These are phyloP conservation scores for Leptomonas pyrrhocoris DNA, from an alignment of 208 protist genomes.

Conservation along the genomic window DNA sequence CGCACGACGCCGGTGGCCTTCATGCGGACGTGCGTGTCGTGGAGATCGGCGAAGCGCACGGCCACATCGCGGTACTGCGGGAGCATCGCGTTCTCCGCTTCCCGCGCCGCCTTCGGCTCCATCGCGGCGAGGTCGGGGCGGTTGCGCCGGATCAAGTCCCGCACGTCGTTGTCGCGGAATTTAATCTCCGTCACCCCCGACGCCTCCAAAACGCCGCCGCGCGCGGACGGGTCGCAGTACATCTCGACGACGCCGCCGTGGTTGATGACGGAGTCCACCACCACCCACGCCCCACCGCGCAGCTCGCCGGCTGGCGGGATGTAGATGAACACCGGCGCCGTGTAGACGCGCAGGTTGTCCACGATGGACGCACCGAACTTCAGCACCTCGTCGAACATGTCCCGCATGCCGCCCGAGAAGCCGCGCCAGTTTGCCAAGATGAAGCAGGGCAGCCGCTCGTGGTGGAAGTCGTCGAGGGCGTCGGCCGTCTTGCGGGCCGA, in stretches of 20 bases:
- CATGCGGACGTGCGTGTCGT: constrained; percentile 97
- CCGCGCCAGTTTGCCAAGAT: constrained; percentile 99
- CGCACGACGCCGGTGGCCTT: constrained; percentile 92
- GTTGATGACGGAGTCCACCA: constrained; percentile 98
- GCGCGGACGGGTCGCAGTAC: constrained; percentile 93
- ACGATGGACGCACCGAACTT: constrained; percentile 99
- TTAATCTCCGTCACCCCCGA: constrained; percentile 96
- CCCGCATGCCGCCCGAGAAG: constrained; percentile 98
- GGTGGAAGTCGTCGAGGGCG: constrained; percentile 97
- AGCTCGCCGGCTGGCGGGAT: constrained; percentile 97
- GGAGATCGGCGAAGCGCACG: constrained; percentile 96
- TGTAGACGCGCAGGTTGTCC: constrained; percentile 96
- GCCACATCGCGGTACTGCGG: constrained; percentile 95
- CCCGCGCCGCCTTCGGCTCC: constrained; percentile 40
- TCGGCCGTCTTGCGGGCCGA: constrained; percentile 98
- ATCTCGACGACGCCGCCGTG: constrained; percentile 96
- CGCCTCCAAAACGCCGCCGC: constrained; percentile 97
- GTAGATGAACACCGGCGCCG: constrained; percentile 97
- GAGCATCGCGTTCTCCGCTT: constrained; percentile 63
- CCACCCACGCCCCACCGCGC: constrained; percentile 98
- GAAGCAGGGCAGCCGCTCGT: constrained; percentile 96
- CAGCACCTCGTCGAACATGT: constrained; percentile 99
- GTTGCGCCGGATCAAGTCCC: constrained; percentile 90
- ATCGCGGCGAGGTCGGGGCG: constrained; percentile 66
- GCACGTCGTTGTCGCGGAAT: constrained; percentile 92